These are phyloP conservation scores for Ogataea allantospora DNA, from an alignment of 805 yeast species.

Conservation along the genomic window DNA sequence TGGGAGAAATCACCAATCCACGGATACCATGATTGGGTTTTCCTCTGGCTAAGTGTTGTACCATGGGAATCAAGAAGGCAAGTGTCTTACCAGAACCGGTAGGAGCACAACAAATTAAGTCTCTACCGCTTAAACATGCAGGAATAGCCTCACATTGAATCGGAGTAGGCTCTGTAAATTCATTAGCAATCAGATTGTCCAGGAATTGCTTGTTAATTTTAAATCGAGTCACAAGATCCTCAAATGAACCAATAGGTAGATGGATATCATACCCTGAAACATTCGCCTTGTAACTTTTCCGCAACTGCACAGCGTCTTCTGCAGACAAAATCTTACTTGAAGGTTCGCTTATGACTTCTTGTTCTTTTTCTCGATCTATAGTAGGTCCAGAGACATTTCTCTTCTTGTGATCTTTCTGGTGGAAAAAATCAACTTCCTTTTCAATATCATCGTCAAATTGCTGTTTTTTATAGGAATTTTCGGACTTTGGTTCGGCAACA, in stretches of 20 bases:
- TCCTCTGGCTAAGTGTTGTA: conserved; percentile 44
- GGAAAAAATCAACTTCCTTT: conserved; percentile 82
- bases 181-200: conserved; percentile 62
- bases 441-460: conserved; percentile 51
- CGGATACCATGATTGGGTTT: conserved; percentile 50
- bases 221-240: conserved; percentile 71
- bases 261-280: conserved; percentile 85
- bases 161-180: conserved; percentile 85
- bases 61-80: conserved; percentile 80
- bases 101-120: conserved; percentile 91
- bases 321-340: conserved; percentile 42
- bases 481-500: conserved; percentile 26
- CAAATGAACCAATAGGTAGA: conserved; percentile 87
- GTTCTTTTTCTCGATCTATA: conserved; percentile 31
- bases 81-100: conserved; percentile 98
- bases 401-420: conserved; percentile 32
- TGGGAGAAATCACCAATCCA: conserved; percentile 86
- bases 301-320: conserved; percentile 58
- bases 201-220: conserved; percentile 57
- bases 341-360: conserved; percentile 29
- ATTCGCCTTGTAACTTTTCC: conserved; percentile 63
- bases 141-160: conserved; percentile 93
- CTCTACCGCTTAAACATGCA: conserved; percentile 62
- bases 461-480: conserved; percentile 34
- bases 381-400: conserved; percentile 1